Evolutionary conservation across 2,329 filamentous ascomycete genomes (phyloP).

Genomic region (Xylariaceae sp.): DNA sequence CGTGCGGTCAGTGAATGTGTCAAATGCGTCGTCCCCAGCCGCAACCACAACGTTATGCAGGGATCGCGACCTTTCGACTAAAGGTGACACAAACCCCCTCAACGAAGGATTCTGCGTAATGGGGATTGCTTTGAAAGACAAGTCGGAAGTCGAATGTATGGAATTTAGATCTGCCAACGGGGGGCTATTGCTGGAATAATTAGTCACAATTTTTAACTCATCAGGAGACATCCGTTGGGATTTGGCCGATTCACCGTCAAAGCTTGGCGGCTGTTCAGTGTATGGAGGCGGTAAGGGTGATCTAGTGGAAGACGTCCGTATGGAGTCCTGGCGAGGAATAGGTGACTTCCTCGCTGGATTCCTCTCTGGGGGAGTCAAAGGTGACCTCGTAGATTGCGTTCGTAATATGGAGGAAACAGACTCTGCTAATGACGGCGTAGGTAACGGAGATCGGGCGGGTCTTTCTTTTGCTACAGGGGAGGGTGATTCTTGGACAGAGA

Average conservation of each 20-base stretch:
- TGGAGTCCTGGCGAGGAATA: conserved; percentile 16
- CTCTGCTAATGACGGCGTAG: conserved; percentile 33
- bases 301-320: conserved; percentile 19
- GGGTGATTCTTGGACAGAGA: conserved; percentile 30
- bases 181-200: conserved; percentile 30
- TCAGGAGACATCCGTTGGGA: conserved; percentile 33
- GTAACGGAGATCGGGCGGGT: conserved; percentile 28
- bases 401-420: conserved; percentile 36
- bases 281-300: conserved; percentile 25
- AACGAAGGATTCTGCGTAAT: conserved; percentile 34
- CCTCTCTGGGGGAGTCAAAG: conserved; percentile 30
- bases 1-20: conserved; percentile 73
- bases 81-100: conserved; percentile 27
- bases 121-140: conserved; percentile 38
- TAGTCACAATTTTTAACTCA: conserved; percentile 34
- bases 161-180: conserved; percentile 36
- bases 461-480: conserved; percentile 31
- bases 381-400: conserved; percentile 37
- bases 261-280: conserved; percentile 27
- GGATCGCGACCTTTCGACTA: conserved; percentile 37
- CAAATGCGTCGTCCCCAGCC: conserved; percentile 68
- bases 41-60: conserved; percentile 50
- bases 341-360: conserved; percentile 26
- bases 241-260: conserved; percentile 26
- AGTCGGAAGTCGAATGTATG: conserved; percentile 37